Evolutionary conservation across 2,329 filamentous ascomycete genomes (phyloP).

Genomic region (Trichophyton benhamiae): DNA sequence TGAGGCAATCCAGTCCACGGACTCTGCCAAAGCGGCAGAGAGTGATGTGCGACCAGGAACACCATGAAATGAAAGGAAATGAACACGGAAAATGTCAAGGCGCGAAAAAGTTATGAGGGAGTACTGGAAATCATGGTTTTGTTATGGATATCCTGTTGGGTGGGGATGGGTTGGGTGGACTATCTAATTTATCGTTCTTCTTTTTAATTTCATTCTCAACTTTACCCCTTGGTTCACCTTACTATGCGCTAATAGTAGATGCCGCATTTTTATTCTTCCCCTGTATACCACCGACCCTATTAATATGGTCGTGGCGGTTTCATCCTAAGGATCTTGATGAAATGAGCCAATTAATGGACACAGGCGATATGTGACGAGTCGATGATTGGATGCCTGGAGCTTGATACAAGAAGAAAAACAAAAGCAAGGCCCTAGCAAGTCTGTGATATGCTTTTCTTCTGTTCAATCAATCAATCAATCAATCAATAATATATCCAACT

Average conservation of each 20-base stretch:
- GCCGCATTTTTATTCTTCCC: background rate
- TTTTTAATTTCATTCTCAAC: background rate
- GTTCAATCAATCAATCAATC: background rate
- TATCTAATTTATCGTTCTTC: background rate
- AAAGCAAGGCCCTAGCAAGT: background rate
- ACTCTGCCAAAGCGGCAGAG: constrained; percentile 13
- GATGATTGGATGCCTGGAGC: background rate
- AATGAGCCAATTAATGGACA: background rate
- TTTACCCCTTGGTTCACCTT: background rate
- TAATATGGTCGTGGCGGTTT: background rate
- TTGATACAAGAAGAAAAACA: background rate
- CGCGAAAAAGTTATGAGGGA: background rate
- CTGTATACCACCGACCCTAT: background rate
- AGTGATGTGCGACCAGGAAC: background rate
- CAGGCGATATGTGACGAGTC: background rate
- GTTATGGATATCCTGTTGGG: background rate
- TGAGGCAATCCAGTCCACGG: constrained; percentile 19
- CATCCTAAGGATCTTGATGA: background rate
- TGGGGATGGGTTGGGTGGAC: background rate
- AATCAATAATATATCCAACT: background rate
- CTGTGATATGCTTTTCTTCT: background rate
- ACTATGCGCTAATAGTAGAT: background rate
- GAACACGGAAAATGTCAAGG: no score
- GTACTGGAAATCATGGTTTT: background rate
- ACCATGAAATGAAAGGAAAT: background rate